Percentiles rank a stretch among this genome's conserved stretches.
Evolutionary conservation across 140 eudicot genomes (phyloP).

Genomic region (Bidens hawaiensis): DNA sequence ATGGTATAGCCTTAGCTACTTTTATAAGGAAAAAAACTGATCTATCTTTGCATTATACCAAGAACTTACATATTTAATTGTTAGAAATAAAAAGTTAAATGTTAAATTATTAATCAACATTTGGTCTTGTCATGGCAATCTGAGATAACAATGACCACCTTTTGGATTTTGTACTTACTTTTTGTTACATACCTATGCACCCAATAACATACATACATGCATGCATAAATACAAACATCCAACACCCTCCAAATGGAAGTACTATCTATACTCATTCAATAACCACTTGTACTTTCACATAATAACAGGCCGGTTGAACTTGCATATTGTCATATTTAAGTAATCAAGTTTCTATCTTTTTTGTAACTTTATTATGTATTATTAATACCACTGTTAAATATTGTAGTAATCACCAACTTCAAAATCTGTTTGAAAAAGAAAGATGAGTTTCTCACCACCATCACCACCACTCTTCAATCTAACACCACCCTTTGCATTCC

Average conservation of each 20-base stretch:
- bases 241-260: conserved; percentile 24
- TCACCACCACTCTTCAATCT: too few species aligned
- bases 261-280: background rate
- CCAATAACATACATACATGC: conserved; percentile 13
- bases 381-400: background rate
- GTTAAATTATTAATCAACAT: background rate
- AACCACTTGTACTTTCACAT: conserved; percentile 17
- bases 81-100: background rate
- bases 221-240: conserved; percentile 10
- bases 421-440: background rate
- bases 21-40: too few species aligned
- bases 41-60: too few species aligned
- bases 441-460: conserved; percentile 36
- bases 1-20: too few species aligned
- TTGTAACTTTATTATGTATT: background rate
- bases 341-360: conserved; percentile 4
- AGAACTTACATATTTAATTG: background rate
- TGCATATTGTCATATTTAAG: conserved; percentile 15
- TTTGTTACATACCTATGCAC: conserved; percentile 20
- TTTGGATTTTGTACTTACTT: conserved; percentile 1
- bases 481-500: conserved; percentile 33
- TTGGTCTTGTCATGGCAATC: background rate
- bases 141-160: background rate
- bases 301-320: conserved; percentile 27
- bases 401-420: background rate